These are phyloP conservation scores for Ilyonectria destructans DNA, from an alignment of 2,329 filamentous ascomycete genomes.

Conservation along the genomic window DNA sequence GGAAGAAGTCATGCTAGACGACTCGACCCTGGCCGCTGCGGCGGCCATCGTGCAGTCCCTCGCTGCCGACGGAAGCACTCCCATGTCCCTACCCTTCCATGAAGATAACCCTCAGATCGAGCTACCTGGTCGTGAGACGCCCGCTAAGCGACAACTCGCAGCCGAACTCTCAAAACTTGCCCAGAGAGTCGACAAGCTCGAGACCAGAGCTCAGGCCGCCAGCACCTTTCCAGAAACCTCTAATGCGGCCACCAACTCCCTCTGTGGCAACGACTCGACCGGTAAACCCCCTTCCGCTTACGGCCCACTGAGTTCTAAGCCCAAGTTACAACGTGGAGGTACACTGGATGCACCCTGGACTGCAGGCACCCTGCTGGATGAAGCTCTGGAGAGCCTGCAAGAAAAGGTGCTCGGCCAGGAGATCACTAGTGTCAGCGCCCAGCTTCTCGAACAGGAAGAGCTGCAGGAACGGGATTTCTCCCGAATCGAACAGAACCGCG, in stretches of 20 bases:
- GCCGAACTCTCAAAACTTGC: slow-evolving; percentile 86
- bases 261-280: slow-evolving; percentile 72
- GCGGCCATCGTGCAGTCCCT: too few species aligned
- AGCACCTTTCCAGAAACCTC: slow-evolving; percentile 84
- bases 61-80: too few species aligned
- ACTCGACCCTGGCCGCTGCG: too few species aligned
- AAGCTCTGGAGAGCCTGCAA: slow-evolving; percentile 87
- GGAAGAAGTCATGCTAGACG: too few species aligned
- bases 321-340: too few species aligned
- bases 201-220: slow-evolving; percentile 79
- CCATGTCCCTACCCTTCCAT: too few species aligned
- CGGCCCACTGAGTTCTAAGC: too few species aligned
- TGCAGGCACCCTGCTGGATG: slow-evolving; percentile 72
- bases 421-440: slow-evolving; percentile 87
- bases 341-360: too few species aligned
- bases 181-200: slow-evolving; percentile 84
- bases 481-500: slow-evolving; percentile 91
- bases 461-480: slow-evolving; percentile 86
- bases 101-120: too few species aligned
- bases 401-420: slow-evolving; percentile 92
- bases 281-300: too few species aligned
- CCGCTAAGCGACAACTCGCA: slow-evolving; percentile 86
- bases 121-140: slow-evolving; percentile 83
- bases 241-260: slow-evolving; percentile 79
- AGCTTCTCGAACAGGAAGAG: slow-evolving; percentile 88